Base-by-base conservation (phyloP, 371 early-diverging fungal species). In the Apophysomyces elegans region DNA sequence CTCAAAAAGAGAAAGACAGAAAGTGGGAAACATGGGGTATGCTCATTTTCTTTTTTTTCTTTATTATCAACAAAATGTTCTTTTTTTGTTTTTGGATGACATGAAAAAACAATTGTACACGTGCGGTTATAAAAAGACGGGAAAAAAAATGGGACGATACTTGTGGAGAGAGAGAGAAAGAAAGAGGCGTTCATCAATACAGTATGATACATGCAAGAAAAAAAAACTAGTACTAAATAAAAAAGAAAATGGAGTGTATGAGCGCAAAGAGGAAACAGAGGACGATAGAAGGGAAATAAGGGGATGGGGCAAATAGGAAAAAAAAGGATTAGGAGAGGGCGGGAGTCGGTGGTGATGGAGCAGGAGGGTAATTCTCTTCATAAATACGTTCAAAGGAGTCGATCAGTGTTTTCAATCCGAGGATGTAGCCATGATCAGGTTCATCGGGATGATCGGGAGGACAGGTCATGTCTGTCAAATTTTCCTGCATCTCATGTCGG, bases 341-440 rank as follows among this genome's bases (percentile, higher is more conserved):
- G 46, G 46, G 13, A 45, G 46, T 7, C 16, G 46, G 1, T 50
- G n/a, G 35, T 50, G 16, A 26, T 50, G 54, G 35, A 21, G 18
- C 9, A 26, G 16, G 21, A 21, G 9, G 54, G 21, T 50, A 26
- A 26, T 26, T 26, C 2, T 26, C 54, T 9, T 16, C 64, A 69
- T 80, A 79, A 43, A 88, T 81, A 41, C 72, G 72, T 37, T 88
- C 84, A 71, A 90, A 90, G 50, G 75, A 72, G 47, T 75, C 70
- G 63, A 90, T 86, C 57, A 91, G 70, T 18, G 85, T 88, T 61
- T 81, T 76, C 56, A 91, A 75, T 1, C 92, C 92, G 11, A 88
- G 71, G 18, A 90, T 71, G 62, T 90, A 91, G 2, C 90, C 92
- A 61, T 78, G 82, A 68, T 91, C 92, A 7, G 89, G 86, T 45